A percentile compares a stretch with the other conserved stretches of the same genome.
Evolutionary conservation across 768 basidiomycete species (phyloP).

Genomic region (Suillus spraguei): DNA sequence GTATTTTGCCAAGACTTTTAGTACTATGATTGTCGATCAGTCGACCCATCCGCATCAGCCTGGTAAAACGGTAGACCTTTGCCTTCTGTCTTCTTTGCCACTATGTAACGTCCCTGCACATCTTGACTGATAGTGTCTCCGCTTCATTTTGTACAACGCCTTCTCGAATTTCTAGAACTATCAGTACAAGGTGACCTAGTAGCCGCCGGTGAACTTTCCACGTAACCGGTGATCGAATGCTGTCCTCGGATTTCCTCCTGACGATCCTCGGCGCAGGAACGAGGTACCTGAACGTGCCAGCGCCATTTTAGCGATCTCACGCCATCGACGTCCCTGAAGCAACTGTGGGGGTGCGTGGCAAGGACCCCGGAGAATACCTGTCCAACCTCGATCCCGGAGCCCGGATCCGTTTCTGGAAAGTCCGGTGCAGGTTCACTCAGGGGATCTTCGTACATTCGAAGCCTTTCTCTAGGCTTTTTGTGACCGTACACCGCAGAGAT

Average conservation of each 20-base stretch:
- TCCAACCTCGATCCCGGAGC: not conserved
- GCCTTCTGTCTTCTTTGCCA: conserved; percentile 2
- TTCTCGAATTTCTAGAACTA: conserved; percentile 22
- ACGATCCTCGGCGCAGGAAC: conserved; percentile 28
- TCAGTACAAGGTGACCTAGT: conserved; percentile 11
- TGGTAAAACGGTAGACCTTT: conserved; percentile 6
- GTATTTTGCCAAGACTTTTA: conserved; percentile 3
- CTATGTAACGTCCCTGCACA: conserved; percentile 9
- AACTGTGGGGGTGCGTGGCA: not conserved
- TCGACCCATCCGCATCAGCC: not conserved
- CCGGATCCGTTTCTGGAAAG: conserved; percentile 1
- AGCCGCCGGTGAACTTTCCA: conserved; percentile 12
- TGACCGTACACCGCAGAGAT: not conserved
- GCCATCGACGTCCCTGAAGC: conserved; percentile 28
- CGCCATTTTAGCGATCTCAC: conserved; percentile 27
- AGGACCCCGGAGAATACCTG: conserved; percentile 4
- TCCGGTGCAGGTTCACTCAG: not conserved
- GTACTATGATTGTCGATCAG: not conserved
- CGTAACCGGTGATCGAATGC: conserved; percentile 17
- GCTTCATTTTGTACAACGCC: conserved; percentile 7
- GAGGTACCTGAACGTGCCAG: conserved; percentile 24
- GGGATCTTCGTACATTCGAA: not conserved
- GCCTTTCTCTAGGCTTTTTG: not conserved
- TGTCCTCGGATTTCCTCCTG: conserved; percentile 32
- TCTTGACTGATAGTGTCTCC: conserved; percentile 4